Conservation (phyloP, 495 filamentous ascomycete species). For the Podospora australis region DNA sequence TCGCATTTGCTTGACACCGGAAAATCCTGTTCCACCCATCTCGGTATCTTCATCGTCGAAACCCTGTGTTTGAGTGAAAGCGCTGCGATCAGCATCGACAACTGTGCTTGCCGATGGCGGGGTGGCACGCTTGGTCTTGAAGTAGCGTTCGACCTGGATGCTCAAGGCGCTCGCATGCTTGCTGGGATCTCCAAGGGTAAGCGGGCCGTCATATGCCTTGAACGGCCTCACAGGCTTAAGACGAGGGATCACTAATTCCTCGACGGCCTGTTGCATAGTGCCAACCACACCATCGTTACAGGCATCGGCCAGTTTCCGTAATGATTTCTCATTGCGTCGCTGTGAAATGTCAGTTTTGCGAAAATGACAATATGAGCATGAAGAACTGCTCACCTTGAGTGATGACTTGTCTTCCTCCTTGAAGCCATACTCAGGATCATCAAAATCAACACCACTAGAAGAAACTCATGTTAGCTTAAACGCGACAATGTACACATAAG, state of each 20-base stretch:
- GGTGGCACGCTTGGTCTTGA: constrained; percentile 68
- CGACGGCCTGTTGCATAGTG: constrained; percentile 77
- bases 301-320: constrained; percentile 56
- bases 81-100: constrained; percentile 47
- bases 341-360: constrained; percentile 1
- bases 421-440: constrained; percentile 83
- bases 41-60: constrained; percentile 41
- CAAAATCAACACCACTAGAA: constrained; percentile 81
- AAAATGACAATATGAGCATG: no score
- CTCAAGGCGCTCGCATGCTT: constrained; percentile 69
- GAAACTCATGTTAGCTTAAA: no score
- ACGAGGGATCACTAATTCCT: constrained; percentile 61
- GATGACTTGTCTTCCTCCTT: constrained; percentile 85
- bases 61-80: constrained; percentile 40
- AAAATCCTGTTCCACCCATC: constrained; percentile 43
- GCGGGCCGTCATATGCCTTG: constrained; percentile 67
- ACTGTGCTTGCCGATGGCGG: constrained; percentile 71
- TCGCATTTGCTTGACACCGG: constrained; percentile 61
- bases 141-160: constrained; percentile 87
- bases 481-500: no score
- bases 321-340: constrained; percentile 56
- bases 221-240: constrained; percentile 67
- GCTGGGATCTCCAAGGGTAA: constrained; percentile 71
- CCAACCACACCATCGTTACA: constrained; percentile 64
- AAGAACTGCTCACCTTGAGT: constrained; percentile 48